Base-by-base conservation (phyloP, 176 grass and related monocot genomes). In the Tuctoria greenei region DNA sequence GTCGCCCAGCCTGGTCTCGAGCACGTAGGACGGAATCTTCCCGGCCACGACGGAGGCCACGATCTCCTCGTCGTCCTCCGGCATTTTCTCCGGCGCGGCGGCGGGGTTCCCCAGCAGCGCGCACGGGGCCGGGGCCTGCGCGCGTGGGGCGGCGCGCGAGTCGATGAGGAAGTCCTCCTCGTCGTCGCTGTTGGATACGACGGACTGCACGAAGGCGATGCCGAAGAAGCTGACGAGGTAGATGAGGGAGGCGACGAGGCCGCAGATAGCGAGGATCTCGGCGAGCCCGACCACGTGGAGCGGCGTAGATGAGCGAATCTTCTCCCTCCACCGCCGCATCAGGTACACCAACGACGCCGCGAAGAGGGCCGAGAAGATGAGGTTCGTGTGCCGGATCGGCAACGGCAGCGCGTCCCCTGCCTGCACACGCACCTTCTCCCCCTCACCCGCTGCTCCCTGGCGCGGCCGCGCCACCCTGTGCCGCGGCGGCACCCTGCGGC, bases 151-250 rank as follows among this genome's bases (percentile, higher is more conserved):
- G 51, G 24, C 42, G 42, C 26, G 10, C 26, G 39, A 18, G 40
- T 41, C 36, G 75, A 83, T 79, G 51, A 88, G 61, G 75, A 69
- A 88, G 61, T 89, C 87, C 36, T 93, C 90, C 44, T 93, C 91
- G 56, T 93, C 91, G 71, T 93, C 91, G 74, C 79, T 79, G 75
- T 77, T 88, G 82, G 91, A 93, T 7, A 93, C 81, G 66, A 88
- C 73, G 64, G 91, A 91, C 66, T 94, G 92, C 5, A 94, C 83
- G 79, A 88, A 94, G 65, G 82, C 88, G 76, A 94, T 91, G 62
- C 92, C 92, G 80, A 88, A 94, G 85, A 94, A 94, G 67, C 82
- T 86, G 71, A 94, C 81, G 28, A 94, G 88, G 76, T 94, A 94
- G 79, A 94, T 88, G 67, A 91, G 88, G 0, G 92, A 94, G 0